phyloP scores from a whole-genome alignment of 2,329 filamentous ascomycete genomes.

The Epichloe baconii region DNA sequence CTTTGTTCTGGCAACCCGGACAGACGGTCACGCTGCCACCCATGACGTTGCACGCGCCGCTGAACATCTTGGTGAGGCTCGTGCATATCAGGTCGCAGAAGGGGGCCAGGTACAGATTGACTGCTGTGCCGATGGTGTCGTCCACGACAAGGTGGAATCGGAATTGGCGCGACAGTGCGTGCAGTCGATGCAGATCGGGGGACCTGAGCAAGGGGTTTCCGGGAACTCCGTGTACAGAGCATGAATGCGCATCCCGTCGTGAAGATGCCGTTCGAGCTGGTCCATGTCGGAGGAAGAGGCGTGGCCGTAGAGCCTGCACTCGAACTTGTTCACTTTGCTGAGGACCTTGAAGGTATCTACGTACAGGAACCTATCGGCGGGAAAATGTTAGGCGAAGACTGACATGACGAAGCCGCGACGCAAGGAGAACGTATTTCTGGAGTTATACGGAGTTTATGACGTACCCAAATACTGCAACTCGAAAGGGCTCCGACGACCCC shows the following conservation, averaged over 20 bases:
- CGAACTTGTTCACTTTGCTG: slow-evolving; percentile 13
- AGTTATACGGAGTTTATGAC: not conserved
- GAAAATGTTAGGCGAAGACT: not conserved
- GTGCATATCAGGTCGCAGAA: slow-evolving; percentile 36
- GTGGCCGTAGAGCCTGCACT: slow-evolving; percentile 30
- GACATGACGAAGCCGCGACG: too few relatives aligned
- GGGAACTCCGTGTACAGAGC: slow-evolving; percentile 34
- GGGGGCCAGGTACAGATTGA: slow-evolving; percentile 31
- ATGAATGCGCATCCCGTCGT: slow-evolving; percentile 24
- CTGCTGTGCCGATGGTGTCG: slow-evolving; percentile 31
- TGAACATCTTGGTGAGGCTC: slow-evolving; percentile 42
- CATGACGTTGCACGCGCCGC: slow-evolving; percentile 40
- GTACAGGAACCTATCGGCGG: slow-evolving; percentile 13
- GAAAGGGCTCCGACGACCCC: slow-evolving; percentile 1
- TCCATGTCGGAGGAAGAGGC: slow-evolving; percentile 27
- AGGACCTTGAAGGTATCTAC: slow-evolving; percentile 19
- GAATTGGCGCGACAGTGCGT: slow-evolving; percentile 20
- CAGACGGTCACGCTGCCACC: slow-evolving; percentile 33
- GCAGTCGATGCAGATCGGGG: slow-evolving; percentile 15
- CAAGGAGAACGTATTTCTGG: too few relatives aligned
- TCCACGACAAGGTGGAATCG: slow-evolving; percentile 29
- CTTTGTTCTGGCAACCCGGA: slow-evolving; percentile 24
- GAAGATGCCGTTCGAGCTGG: slow-evolving; percentile 24
- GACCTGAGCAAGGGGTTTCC: slow-evolving; percentile 19
- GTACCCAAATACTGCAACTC: slow-evolving; percentile 17